Base-by-base conservation (phyloP, 768 basidiomycete genomes). In the Mycena chlorophos region DNA sequence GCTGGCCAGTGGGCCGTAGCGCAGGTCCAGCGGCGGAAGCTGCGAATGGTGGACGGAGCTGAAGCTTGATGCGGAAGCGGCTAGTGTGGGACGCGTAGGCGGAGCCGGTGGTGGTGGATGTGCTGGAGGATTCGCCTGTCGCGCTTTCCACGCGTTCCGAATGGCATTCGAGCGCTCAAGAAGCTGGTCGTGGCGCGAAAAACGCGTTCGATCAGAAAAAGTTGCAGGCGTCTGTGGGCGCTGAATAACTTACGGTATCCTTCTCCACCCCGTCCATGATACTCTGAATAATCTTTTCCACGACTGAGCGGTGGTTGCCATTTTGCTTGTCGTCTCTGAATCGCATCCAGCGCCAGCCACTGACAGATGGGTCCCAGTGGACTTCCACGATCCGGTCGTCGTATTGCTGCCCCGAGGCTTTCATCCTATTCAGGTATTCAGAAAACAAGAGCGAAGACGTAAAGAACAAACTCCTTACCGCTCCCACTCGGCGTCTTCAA, bases 321-420 rank as follows among this genome's bases (percentile, higher is more conserved):
- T 95, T 73, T 3, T 85, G 88, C 70, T 99, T 99, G 71, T 99
- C 97, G 64, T 96, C 86, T 64, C 97, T 74, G 68, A 96, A 95
- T 43, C 97, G 84, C 85, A 98, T 86, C 82, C 94, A 86, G 54
- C 84, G 85, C 94, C 95, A 98, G 43, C 78, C 75, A 27, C 79
- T 78, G 23, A 73, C 63, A n/a, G 61, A 68, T 5, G 79, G 55
- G 63, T 96, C 89, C 96, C 97, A 98, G 60, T 87, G 85, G 17
- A 96, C 94, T 69, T 99, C 97, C 19, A 98, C 87, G 34, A 98
- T 82, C 12, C 96, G 84, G 69, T 98, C 95, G 65, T 99, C 96
- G 59, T 87, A 75, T 69, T 98, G 96, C 66, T 95, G 89, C 5
- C 88, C 85, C 1, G 84, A 81, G 4, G 73, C 71, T 66, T 98